A percentile compares a stretch with the other conserved stretches of the same genome.
phyloP scores from a whole-genome alignment of 1,284 basidiomycete species.

The Ceratobasidium sp. region DNA sequence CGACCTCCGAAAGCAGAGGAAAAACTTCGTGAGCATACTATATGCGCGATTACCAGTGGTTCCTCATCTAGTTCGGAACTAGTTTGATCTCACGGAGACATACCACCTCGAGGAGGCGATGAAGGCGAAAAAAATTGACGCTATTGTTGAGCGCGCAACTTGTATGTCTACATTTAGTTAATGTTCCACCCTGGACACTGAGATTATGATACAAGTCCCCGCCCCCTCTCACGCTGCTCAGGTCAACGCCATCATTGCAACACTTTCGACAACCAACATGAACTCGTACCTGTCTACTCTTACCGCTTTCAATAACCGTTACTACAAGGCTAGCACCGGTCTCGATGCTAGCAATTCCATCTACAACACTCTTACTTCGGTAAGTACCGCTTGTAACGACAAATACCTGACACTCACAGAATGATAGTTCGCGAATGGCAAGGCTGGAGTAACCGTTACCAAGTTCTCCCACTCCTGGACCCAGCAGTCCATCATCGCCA shows the following conservation, averaged over 20 bases:
- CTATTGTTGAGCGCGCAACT: conserved; percentile 41
- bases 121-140: conserved; percentile 19
- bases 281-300: conserved; percentile 58
- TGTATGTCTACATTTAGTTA: not conserved
- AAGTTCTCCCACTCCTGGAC: conserved; percentile 73
- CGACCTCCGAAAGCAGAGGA: conserved; percentile 58
- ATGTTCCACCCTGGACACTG: no score
- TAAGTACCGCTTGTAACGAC: conserved; percentile 8
- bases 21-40: conserved; percentile 56
- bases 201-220: no score
- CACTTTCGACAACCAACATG: conserved; percentile 61
- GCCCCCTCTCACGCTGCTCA: conserved; percentile 46
- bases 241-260: conserved; percentile 59
- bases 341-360: conserved; percentile 60
- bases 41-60: conserved; percentile 2
- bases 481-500: conserved; percentile 74
- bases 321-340: conserved; percentile 62
- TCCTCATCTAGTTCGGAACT: not conserved
- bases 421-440: conserved; percentile 57
- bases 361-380: conserved; percentile 44
- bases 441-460: conserved; percentile 63
- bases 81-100: conserved; percentile 22
- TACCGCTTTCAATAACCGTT: conserved; percentile 63
- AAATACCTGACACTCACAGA: conserved; percentile 28
- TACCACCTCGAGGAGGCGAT: conserved; percentile 24